Conservation (phyloP, 192 early-diverging fungal genomes). For the Coemansia sp. region DNA sequence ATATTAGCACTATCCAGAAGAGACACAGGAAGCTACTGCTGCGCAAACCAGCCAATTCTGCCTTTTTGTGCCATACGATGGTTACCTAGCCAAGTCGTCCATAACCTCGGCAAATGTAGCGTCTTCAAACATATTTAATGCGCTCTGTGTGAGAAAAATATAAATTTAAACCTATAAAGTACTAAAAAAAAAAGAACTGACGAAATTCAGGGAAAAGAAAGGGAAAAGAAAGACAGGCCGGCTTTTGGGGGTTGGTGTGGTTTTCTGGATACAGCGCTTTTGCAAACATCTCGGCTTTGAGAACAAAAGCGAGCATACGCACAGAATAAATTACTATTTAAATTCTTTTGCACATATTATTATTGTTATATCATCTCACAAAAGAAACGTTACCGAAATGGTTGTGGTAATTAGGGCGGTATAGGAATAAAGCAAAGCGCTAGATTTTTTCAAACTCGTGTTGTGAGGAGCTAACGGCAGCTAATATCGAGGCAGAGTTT, state of each 20-base stretch:
- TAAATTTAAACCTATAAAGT: constrained; percentile 3
- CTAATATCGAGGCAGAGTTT: constrained; percentile 11
- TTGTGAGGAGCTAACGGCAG: constrained; percentile 7
- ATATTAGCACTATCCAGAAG: background rate
- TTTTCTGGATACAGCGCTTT: background rate
- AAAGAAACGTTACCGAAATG: too few species aligned
- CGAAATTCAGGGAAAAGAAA: background rate
- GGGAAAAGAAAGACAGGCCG: background rate
- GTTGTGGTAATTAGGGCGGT: background rate
- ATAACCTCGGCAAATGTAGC: constrained; percentile 80
- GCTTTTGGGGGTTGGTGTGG: background rate
- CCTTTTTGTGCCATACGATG: background rate
- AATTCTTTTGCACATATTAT: too few species aligned
- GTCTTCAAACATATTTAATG: constrained; percentile 58
- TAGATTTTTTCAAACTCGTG: constrained; percentile 48
- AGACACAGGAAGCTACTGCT: too few species aligned
- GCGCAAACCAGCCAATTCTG: background rate
- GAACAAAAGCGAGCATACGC: too few species aligned
- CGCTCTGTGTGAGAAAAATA: background rate
- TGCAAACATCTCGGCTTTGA: too few species aligned
- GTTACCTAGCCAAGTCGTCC: constrained; percentile 80
- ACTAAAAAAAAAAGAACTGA: background rate
- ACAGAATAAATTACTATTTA: too few species aligned
- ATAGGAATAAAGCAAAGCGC: background rate
- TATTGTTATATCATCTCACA: background rate